Evolutionary conservation across 805 yeast genomes (phyloP).

Genomic region (Metschnikowia borealis): DNA sequence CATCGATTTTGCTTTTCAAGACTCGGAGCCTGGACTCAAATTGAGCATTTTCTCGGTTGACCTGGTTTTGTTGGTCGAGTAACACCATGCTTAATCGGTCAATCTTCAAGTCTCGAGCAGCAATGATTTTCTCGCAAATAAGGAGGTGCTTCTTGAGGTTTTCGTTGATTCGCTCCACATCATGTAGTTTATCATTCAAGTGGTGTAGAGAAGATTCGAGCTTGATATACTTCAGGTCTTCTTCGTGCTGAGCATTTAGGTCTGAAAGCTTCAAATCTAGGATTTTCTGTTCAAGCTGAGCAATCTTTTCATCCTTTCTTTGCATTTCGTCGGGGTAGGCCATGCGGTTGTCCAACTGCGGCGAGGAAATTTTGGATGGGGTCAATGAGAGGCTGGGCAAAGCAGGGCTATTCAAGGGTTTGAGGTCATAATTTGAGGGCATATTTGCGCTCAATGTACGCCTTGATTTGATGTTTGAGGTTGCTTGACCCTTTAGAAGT

Average conservation of each 20-base stretch:
- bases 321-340: slow-evolving; percentile 10
- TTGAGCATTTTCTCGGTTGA: slow-evolving; percentile 44
- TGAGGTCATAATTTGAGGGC: not conserved
- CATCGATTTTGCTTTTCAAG: slow-evolving; percentile 16
- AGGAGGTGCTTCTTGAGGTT: slow-evolving; percentile 53
- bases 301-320: slow-evolving; percentile 15
- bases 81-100: slow-evolving; percentile 48
- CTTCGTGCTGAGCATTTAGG: slow-evolving; percentile 32
- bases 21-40: slow-evolving; percentile 44
- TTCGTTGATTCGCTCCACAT: slow-evolving; percentile 59
- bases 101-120: slow-evolving; percentile 54
- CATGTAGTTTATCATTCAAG: slow-evolving; percentile 54
- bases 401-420: not conserved
- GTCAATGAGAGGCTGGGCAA: not conserved
- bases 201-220: slow-evolving; percentile 57
- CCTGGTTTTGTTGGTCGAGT: slow-evolving; percentile 46
- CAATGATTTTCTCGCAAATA: slow-evolving; percentile 53
- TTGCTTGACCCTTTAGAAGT: slow-evolving; percentile 24
- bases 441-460: not conserved
- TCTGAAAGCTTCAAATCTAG: slow-evolving; percentile 15
- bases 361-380: slow-evolving; percentile 1
- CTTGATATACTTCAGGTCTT: slow-evolving; percentile 47
- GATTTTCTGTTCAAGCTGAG: slow-evolving; percentile 16
- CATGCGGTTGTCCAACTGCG: slow-evolving; percentile 1
- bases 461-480: not conserved